phyloP scores from a whole-genome alignment of 2,329 filamentous ascomycete species.

The Sporothrix brunneoviolacea region DNA sequence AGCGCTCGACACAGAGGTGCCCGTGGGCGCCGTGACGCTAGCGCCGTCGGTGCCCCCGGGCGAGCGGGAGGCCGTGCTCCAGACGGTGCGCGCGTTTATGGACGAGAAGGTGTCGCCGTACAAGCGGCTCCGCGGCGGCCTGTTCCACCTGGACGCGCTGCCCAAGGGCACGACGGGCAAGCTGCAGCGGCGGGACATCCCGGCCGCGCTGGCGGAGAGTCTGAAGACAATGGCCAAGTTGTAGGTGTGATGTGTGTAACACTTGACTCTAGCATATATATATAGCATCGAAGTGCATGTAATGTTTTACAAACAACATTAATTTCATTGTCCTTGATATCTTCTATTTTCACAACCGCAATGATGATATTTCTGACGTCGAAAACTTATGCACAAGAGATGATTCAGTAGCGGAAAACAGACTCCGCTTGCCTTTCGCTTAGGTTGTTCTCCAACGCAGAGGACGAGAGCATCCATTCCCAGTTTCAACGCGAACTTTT shows the following conservation, averaged over 20 bases:
- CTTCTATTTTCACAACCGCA: too few relatives aligned
- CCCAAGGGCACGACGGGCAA: constrained; percentile 55
- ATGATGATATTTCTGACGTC: too few relatives aligned
- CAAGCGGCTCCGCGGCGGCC: constrained; percentile 45
- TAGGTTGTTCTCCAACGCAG: too few relatives aligned
- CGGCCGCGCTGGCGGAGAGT: background rate
- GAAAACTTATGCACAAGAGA: too few relatives aligned
- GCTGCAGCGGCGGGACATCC: constrained; percentile 22
- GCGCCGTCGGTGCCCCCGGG: constrained; percentile 27
- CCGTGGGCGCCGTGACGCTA: constrained; percentile 58
- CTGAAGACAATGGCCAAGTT: background rate
- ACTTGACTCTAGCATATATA: too few relatives aligned
- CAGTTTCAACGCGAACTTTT: too few relatives aligned
- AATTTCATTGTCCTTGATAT: too few relatives aligned
- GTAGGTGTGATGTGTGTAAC: background rate
- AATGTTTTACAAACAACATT: too few relatives aligned
- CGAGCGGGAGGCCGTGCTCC: constrained; percentile 38
- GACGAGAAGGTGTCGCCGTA: constrained; percentile 42
- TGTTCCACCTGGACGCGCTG: constrained; percentile 59
- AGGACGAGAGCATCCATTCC: too few relatives aligned
- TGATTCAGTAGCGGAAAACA: too few relatives aligned
- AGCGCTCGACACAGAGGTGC: constrained; percentile 47
- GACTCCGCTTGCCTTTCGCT: too few relatives aligned
- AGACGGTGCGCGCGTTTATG: constrained; percentile 46
- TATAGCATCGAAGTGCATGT: too few relatives aligned